Percentiles rank a stretch among this genome's conserved stretches.
phyloP scores from a whole-genome alignment of 2,329 filamentous ascomycete genomes.

The Colletotrichum cereale region DNA sequence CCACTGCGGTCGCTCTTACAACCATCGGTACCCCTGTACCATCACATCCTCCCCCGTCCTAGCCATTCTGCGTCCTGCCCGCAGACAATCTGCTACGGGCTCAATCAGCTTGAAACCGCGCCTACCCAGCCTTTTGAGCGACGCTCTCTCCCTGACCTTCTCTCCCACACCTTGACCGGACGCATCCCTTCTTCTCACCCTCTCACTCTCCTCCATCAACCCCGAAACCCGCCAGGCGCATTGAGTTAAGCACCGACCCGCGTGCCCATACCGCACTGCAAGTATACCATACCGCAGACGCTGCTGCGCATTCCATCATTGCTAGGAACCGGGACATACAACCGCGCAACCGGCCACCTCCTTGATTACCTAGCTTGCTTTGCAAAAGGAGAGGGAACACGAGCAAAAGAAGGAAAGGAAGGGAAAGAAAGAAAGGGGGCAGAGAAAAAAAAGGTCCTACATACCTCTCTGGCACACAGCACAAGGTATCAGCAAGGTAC shows the following conservation, averaged over 20 bases:
- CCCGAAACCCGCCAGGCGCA: slow-evolving; percentile 40
- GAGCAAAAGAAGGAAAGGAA: not conserved
- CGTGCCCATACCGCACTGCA: slow-evolving; percentile 22
- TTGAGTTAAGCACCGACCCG: slow-evolving; percentile 40
- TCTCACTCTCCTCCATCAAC: slow-evolving; percentile 16
- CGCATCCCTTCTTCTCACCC: slow-evolving; percentile 31
- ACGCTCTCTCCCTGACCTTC: slow-evolving; percentile 26
- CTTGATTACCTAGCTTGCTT: slow-evolving; percentile 22
- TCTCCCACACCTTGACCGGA: slow-evolving; percentile 37
- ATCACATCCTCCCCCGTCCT: slow-evolving; percentile 17
- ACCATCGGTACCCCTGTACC: slow-evolving; percentile 34
- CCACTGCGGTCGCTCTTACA: slow-evolving; percentile 14
- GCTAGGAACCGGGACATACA: not conserved
- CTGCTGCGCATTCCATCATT: slow-evolving; percentile 2
- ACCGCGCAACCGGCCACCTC: slow-evolving; percentile 18
- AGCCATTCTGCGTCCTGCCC: slow-evolving; percentile 24
- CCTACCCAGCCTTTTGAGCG: slow-evolving; percentile 30
- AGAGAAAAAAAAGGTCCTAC: not conserved
- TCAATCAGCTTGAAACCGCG: slow-evolving; percentile 40
- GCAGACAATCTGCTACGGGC: slow-evolving; percentile 38
- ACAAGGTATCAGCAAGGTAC: slow-evolving; percentile 6
- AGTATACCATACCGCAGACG: not conserved
- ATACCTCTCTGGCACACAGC: slow-evolving; percentile 3
- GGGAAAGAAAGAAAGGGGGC: not conserved
- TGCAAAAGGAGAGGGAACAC: slow-evolving; percentile 5